Base-by-base conservation (phyloP, 805 yeast species). In the Candida alai region DNA sequence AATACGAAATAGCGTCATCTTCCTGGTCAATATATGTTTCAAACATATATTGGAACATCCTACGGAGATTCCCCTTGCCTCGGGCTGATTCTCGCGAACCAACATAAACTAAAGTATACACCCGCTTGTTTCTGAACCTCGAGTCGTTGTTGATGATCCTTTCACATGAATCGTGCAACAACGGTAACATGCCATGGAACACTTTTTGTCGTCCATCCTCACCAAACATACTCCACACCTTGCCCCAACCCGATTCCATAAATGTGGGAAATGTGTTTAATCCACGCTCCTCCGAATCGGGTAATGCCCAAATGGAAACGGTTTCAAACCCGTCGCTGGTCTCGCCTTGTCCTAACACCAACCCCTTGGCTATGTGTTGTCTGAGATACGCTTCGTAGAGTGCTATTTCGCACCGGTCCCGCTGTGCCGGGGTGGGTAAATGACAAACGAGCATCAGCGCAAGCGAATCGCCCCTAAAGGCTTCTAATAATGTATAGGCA, bases 31-130 rank as follows among this genome's bases (percentile, higher is more conserved):
- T 58, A 48, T 66, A 60, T 34, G 66, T 60, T 21, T 54, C 48
- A 44, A 68, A 72, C 70, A 72, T 65, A 46, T 60, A 67, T 5
- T 74, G 70, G 43, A 75, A 68, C 49, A 73, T 56, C 17, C 61
- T 62, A 30, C 79, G 52, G 8, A 64, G 74, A 45, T 75, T 74
- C 13, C 80, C 80, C 47, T 74, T 74, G 22, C 80, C 80, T 43
- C 78, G 60, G 5, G 79, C 76, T 12, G 50, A 47, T 10, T 29
- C 54, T 5, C 62, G 56, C 5, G 72, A 62, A 5, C 74, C 75
- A 36, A 70, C 52, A 45, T 70, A 70, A 20, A 70, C 72, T 43
- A 70, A 56, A n/a, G 72, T 67, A 45, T 49, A 70, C 11, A 57
- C 49, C 15, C 55, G 54, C 35, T 60, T 62, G 26, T 59, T 62